These are phyloP conservation scores for Trichophyton simii DNA, from an alignment of 2,329 filamentous ascomycete species.

Conservation along the genomic window DNA sequence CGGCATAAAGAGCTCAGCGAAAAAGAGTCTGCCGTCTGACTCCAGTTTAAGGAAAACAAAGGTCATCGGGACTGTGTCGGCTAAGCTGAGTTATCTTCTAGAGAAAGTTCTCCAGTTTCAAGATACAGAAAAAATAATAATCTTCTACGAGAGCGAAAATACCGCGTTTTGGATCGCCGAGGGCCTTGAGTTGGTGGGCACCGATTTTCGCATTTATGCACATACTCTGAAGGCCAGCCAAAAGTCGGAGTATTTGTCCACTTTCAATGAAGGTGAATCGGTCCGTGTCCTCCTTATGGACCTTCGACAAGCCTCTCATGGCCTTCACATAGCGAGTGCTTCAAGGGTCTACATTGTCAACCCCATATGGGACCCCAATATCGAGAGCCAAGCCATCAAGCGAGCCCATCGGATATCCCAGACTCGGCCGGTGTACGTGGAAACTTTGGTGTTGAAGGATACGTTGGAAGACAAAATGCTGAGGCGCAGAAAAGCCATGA, in stretches of 20 bases:
- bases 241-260: constrained; percentile 61
- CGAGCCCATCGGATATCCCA: constrained; percentile 82
- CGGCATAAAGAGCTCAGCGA: constrained; percentile 15
- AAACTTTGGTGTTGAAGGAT: constrained; percentile 67
- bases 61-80: constrained; percentile 68
- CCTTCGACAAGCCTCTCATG: constrained; percentile 75
- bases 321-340: constrained; percentile 70
- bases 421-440: constrained; percentile 62
- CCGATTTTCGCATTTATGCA: constrained; percentile 49
- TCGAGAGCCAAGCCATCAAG: constrained; percentile 85
- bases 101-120: constrained; percentile 59
- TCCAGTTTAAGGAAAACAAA: constrained; percentile 48
- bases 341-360: constrained; percentile 82
- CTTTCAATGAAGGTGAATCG: constrained; percentile 57
- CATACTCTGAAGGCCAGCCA: constrained; percentile 45
- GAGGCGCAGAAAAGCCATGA: constrained; percentile 61
- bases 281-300: constrained; percentile 82
- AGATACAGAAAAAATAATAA: constrained; percentile 65
- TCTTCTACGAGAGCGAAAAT: constrained; percentile 87
- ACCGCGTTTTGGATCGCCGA: constrained; percentile 75
- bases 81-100: constrained; percentile 77
- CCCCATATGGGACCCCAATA: constrained; percentile 69
- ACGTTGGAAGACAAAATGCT: constrained; percentile 81
- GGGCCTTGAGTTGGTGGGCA: constrained; percentile 58
- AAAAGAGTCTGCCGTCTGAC: constrained; percentile 21